phyloP scores from a whole-genome alignment of 108 stramenopile species.

The Skeletonema costatum region DNA sequence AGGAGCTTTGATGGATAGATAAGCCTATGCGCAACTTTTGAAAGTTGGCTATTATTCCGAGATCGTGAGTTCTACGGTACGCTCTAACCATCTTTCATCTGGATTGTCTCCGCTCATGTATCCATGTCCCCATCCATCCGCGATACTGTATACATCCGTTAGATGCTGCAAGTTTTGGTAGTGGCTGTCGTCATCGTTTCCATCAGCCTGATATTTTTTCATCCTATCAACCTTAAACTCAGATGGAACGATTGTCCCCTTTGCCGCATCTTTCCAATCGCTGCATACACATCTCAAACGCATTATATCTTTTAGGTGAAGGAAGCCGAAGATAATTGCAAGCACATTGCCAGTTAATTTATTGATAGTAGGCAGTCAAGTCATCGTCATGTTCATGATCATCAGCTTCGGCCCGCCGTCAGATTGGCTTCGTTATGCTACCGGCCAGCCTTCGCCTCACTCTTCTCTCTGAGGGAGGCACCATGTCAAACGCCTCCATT shows the following conservation, averaged over 20 bases:
- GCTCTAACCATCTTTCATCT: not conserved
- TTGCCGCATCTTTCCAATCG: not conserved
- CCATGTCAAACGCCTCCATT: too few relatives aligned
- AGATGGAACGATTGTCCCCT: not conserved
- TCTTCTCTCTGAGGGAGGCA: too few relatives aligned
- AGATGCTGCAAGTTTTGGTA: not conserved
- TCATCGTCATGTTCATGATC: too few relatives aligned
- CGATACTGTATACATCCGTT: not conserved
- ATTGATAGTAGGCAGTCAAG: too few relatives aligned
- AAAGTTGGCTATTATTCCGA: not conserved
- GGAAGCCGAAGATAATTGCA: constrained; percentile 3
- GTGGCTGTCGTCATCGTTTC: not conserved
- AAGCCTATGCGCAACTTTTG: not conserved
- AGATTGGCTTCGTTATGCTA: too few relatives aligned
- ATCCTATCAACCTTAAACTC: too few relatives aligned
- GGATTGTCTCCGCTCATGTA: not conserved
- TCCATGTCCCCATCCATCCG: not conserved
- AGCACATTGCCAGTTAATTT: not conserved
- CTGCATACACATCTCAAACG: not conserved
- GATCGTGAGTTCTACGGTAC: not conserved
- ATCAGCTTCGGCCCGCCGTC: too few relatives aligned
- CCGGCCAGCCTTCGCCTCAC: too few relatives aligned
- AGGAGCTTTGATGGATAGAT: too few relatives aligned
- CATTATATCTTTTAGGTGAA: not conserved
- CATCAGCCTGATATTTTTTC: not conserved